phyloP scores from a whole-genome alignment of 495 filamentous ascomycete species.

The Margaritispora aquatica region DNA sequence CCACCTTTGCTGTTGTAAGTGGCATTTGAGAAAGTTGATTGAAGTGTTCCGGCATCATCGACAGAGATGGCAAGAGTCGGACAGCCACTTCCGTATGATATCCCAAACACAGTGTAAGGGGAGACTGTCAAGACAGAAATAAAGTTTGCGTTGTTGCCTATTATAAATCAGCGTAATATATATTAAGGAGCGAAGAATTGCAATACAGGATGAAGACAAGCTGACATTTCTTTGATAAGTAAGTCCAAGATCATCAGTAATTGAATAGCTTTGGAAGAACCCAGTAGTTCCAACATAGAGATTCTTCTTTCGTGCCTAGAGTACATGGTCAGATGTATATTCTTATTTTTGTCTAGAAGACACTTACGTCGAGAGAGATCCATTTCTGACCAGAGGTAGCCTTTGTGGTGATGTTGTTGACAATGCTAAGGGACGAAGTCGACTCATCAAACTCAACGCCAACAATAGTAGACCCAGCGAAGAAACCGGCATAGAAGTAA shows the following conservation, averaged over 20 bases:
- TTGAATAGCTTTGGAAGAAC: neutral
- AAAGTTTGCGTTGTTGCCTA: conserved; percentile 24
- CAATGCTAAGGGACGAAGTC: neutral
- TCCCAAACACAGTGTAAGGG: conserved; percentile 30
- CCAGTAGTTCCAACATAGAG: neutral
- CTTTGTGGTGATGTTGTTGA: neutral
- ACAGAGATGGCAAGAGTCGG: conserved; percentile 23
- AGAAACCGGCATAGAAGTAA: neutral
- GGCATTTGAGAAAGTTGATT: conserved; percentile 23
- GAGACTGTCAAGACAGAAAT: conserved; percentile 15
- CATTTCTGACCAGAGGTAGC: neutral
- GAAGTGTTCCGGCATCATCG: conserved; percentile 24
- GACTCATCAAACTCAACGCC: neutral
- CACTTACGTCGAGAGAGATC: neutral
- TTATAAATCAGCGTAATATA: neutral
- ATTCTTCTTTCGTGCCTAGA: neutral
- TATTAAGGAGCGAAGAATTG: neutral
- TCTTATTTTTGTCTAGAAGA: neutral
- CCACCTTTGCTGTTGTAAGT: conserved; percentile 25
- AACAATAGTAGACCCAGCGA: neutral
- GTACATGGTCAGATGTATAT: neutral
- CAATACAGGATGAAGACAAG: neutral
- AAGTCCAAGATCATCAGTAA: neutral
- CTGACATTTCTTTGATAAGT: neutral
- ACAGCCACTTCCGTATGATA: conserved; percentile 27